Base-by-base conservation (phyloP, 2,329 filamentous ascomycete species). In the Pyrenochaeta sp. region DNA sequence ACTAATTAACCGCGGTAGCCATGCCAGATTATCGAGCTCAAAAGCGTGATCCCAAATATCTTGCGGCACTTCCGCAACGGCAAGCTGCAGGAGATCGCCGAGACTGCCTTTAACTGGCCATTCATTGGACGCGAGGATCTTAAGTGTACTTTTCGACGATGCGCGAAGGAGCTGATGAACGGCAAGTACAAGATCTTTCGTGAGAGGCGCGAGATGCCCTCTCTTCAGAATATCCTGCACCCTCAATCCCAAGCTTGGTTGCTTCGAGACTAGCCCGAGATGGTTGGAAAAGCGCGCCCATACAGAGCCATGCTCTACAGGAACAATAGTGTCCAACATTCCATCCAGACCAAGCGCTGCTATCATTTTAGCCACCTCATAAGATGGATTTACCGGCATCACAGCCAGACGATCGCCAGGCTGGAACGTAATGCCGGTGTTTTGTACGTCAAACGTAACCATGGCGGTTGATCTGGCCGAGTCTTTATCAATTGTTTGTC, bases 311-410 rank as follows among this genome's bases (percentile, higher is more conserved):
- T 82, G 72, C 0, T 72, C 63, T 0, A 84, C 74, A 0, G 73
- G 66, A 19, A 19, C 19, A 19, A 19, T 19, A 7, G 76, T 67
- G n/a, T 83, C 80, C 1, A 86, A 76, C 56, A 80, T 78, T 2
- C 77, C 69, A 32, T 83, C 82, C 0, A 85, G 73, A 0, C 84
- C 83, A 1, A 86, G 75, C 0, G 83, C 83, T 0, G 83, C 80
- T 2, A 81, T 83, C 9, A 86, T 81, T 61, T 85, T 85, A 19
- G 83, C 83, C 50, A 82, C 84, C 64, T 86, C 84, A 8, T 81
- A 79, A 84, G 83, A 85, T 53, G 76, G 79, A 54, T 85, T 86
- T 15, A 85, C 77, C 0, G 83, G 83, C 83, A 86, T 85, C 2
- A 86, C 74, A 0, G 83, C 83, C 5, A 86, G 76, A 5, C 83